Conservation (phyloP, 2,329 filamentous ascomycete genomes). For the Delphinella strobiligena region DNA sequence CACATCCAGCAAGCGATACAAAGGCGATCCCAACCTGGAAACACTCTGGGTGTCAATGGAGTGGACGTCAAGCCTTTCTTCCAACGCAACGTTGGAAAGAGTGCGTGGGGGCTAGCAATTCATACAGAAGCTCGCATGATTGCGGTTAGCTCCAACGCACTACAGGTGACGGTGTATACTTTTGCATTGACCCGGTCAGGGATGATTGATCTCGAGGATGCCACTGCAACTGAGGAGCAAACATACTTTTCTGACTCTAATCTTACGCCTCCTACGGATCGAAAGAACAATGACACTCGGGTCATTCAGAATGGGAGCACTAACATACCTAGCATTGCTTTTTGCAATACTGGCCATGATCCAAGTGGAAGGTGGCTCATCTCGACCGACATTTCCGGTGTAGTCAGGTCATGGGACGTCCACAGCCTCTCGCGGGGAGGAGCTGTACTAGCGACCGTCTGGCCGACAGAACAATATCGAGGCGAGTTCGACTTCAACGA, state of each 20-base stretch:
- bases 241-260: constrained; percentile 1
- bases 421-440: constrained; percentile 9
- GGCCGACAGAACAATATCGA: constrained; percentile 1
- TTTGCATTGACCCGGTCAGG: constrained; percentile 38
- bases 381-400: constrained; percentile 44
- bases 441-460: not conserved
- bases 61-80: constrained; percentile 47
- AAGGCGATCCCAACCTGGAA: constrained; percentile 19
- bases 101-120: constrained; percentile 81
- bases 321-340: constrained; percentile 48
- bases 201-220: constrained; percentile 2
- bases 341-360: constrained; percentile 47
- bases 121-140: constrained; percentile 74
- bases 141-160: constrained; percentile 69
- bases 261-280: constrained; percentile 1
- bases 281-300: constrained; percentile 17
- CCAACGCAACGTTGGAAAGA: constrained; percentile 59
- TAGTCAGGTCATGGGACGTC: constrained; percentile 36
- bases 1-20: constrained; percentile 22
- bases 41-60: constrained; percentile 26
- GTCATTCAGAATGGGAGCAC: constrained; percentile 18
- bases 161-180: constrained; percentile 45
- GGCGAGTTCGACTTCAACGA: not conserved
- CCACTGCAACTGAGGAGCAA: constrained; percentile 1
- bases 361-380: constrained; percentile 43